Evolutionary conservation across 2,329 filamentous ascomycete genomes (phyloP).

Genomic region (Claviceps arundinis): DNA sequence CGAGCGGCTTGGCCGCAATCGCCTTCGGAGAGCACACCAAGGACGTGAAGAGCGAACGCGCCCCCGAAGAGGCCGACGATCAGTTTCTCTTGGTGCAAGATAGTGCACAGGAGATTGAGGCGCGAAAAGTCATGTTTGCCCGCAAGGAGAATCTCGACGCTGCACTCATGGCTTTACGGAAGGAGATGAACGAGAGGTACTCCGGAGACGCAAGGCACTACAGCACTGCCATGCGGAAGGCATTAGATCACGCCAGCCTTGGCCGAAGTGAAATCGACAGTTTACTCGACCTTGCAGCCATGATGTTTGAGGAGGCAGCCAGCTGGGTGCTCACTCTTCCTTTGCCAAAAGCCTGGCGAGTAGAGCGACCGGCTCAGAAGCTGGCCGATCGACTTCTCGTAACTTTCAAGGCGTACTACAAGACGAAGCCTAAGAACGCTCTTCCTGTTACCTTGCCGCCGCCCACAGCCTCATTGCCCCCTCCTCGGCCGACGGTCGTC

Average conservation of each 20-base stretch:
- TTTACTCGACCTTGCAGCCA: slow-evolving; percentile 29
- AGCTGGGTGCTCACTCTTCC: slow-evolving; percentile 28
- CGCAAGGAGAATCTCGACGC: slow-evolving; percentile 49
- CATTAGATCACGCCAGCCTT: slow-evolving; percentile 25
- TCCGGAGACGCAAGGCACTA: slow-evolving; percentile 24
- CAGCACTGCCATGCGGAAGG: slow-evolving; percentile 29
- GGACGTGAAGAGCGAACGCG: slow-evolving; percentile 25
- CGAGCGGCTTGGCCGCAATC: slow-evolving; percentile 46
- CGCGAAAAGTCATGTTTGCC: slow-evolving; percentile 47
- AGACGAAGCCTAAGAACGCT: slow-evolving; percentile 19
- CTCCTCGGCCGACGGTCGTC: slow-evolving; percentile 16
- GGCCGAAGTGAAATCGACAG: slow-evolving; percentile 29
- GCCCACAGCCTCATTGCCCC: slow-evolving; percentile 15
- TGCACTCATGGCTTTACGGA: slow-evolving; percentile 32
- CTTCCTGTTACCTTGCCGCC: slow-evolving; percentile 10
- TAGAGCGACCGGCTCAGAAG: slow-evolving; percentile 21
- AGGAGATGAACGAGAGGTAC: slow-evolving; percentile 31
- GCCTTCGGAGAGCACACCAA: slow-evolving; percentile 49
- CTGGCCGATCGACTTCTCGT: slow-evolving; percentile 23
- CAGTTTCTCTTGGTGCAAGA: slow-evolving; percentile 28
- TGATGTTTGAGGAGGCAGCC: slow-evolving; percentile 33
- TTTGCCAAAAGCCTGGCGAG: slow-evolving; percentile 28
- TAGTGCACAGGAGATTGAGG: slow-evolving; percentile 38
- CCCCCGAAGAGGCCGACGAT: slow-evolving; percentile 22
- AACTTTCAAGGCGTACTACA: slow-evolving; percentile 26